phyloP scores from a whole-genome alignment of 2,329 filamentous ascomycete genomes.

The Alternaria brassicae region DNA sequence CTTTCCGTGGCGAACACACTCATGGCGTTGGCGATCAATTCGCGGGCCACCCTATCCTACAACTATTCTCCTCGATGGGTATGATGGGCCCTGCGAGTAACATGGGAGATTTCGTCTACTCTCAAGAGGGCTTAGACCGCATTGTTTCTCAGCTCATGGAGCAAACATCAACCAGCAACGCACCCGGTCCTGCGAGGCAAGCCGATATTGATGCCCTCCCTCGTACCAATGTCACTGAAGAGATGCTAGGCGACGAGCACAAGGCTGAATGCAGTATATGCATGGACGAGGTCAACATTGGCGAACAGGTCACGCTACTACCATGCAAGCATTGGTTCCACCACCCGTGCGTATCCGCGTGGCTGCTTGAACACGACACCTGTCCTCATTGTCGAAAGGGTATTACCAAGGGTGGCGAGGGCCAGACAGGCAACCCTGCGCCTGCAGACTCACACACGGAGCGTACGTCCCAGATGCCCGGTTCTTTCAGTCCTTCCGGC shows the following conservation, averaged over 20 bases:
- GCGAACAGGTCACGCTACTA: conserved; percentile 76
- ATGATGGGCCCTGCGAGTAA: conserved; percentile 41
- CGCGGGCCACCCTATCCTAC: conserved; percentile 51
- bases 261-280: conserved; percentile 89
- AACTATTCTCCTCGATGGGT: conserved; percentile 51
- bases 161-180: conserved; percentile 75
- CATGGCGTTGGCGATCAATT: conserved; percentile 12
- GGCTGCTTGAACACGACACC: conserved; percentile 90
- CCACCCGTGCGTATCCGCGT: conserved; percentile 77
- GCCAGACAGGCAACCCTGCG: conserved; percentile 21
- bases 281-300: conserved; percentile 80
- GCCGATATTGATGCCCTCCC: conserved; percentile 76
- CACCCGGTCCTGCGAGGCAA: conserved; percentile 79
- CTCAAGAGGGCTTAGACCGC: conserved; percentile 87
- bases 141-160: conserved; percentile 92
- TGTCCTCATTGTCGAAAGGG: conserved; percentile 79
- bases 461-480: conserved; percentile 36
- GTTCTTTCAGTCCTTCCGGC: conserved; percentile 34
- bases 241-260: conserved; percentile 73
- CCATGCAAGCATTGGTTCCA: conserved; percentile 97
- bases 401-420: conserved; percentile 51
- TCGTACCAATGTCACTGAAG: conserved; percentile 71
- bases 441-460: conserved; percentile 6
- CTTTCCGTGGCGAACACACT: conserved; percentile 16
- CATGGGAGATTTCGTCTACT: conserved; percentile 84